Evolutionary conservation across 495 filamentous ascomycete genomes (phyloP).

Genomic region (Trypethelium eluteriae): DNA sequence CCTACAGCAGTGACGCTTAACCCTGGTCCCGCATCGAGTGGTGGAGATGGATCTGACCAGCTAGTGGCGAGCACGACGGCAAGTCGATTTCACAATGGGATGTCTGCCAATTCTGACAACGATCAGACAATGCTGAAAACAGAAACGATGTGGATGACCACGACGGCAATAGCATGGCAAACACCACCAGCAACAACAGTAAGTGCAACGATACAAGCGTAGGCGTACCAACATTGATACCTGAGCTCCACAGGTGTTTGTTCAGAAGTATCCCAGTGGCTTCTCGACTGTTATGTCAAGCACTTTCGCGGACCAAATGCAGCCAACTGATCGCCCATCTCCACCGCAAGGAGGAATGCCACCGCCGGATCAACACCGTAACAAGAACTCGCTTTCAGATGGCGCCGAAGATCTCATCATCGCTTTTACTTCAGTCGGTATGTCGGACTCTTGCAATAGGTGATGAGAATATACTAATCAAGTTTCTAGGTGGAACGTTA

Average conservation of each 20-base stretch:
- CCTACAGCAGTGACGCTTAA: not conserved
- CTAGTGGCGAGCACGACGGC: not conserved
- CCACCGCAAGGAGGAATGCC: not conserved
- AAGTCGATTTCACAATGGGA: no score
- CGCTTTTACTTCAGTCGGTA: conserved; percentile 7
- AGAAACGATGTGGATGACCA: not conserved
- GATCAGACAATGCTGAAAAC: not conserved
- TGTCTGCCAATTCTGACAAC: not conserved
- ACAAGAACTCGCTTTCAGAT: not conserved
- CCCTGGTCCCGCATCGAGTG: not conserved
- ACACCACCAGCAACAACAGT: conserved; percentile 1
- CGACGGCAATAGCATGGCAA: not conserved
- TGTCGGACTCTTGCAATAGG: not conserved
- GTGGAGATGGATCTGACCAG: no score
- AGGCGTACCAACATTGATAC: not conserved
- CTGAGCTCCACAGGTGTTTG: not conserved
- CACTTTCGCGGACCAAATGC: not conserved
- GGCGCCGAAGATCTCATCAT: not conserved
- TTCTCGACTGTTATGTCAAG: not conserved
- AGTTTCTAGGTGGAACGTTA: not conserved
- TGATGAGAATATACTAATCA: not conserved
- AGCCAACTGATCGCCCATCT: not conserved
- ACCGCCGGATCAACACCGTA: not conserved
- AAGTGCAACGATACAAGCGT: not conserved
- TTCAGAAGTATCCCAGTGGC: not conserved